Conservation (phyloP, 768 basidiomycete species). For the Amanita inopinata region DNA sequence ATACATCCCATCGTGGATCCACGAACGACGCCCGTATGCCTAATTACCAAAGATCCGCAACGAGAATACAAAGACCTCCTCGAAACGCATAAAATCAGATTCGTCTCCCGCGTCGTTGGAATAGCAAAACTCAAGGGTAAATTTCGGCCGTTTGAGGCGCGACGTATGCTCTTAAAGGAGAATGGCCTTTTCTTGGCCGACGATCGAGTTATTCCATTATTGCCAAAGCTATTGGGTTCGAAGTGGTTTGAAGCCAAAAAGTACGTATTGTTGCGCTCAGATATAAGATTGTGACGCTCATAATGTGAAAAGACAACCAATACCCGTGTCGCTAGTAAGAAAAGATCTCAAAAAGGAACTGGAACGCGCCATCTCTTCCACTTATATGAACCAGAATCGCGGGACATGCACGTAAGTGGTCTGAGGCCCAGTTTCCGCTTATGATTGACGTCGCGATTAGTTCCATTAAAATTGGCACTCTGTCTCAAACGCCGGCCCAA, state of each 20-base stretch:
- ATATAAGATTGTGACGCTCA: neutral
- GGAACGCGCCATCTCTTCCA: slow-evolving; percentile 86
- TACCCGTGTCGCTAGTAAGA: slow-evolving; percentile 81
- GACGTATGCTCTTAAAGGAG: slow-evolving; percentile 76
- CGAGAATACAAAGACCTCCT: slow-evolving; percentile 93
- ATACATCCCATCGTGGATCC: slow-evolving; percentile 80
- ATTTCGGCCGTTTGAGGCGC: slow-evolving; percentile 76
- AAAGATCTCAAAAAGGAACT: slow-evolving; percentile 91
- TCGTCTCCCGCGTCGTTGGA: slow-evolving; percentile 87
- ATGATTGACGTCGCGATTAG: slow-evolving; percentile 26
- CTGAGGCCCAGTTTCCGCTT: neutral
- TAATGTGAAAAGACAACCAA: slow-evolving; percentile 51
- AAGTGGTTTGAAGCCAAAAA: slow-evolving; percentile 96
- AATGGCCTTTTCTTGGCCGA: slow-evolving; percentile 92
- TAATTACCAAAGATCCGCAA: slow-evolving; percentile 95
- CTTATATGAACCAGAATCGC: slow-evolving; percentile 91
- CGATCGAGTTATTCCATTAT: slow-evolving; percentile 76
- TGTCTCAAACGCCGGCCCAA: slow-evolving; percentile 66
- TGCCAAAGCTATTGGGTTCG: slow-evolving; percentile 80
- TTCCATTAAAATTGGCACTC: slow-evolving; percentile 72
- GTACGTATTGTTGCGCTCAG: slow-evolving; percentile 38
- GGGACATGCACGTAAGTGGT: slow-evolving; percentile 83
- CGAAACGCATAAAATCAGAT: slow-evolving; percentile 67
- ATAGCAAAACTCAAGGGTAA: slow-evolving; percentile 90
- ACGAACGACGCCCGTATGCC: slow-evolving; percentile 68